Evolutionary conservation across 441 rosid species (phyloP), one percentile per base, ranked within the genome.

Genomic region (Aquilaria agallochum): DNA sequence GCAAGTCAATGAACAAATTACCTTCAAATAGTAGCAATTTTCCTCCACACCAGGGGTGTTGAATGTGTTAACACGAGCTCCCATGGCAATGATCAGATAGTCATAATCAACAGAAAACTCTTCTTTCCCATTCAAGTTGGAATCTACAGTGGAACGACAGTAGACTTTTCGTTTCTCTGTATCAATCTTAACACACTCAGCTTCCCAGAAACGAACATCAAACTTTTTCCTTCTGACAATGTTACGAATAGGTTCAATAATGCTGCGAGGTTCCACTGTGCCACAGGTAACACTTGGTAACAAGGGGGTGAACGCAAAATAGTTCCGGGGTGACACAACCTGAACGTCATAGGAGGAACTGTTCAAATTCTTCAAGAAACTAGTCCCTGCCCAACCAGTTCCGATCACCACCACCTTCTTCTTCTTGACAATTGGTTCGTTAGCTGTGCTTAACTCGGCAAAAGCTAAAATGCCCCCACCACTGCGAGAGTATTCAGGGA

Each of bases 351-450:
- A 95, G 0, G 70, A 61, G 12, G 97, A 65, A 65, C 74, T 72
- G 53, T 88, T 73, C 50, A 95, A 70, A 55, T 77, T 83, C 86
- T 84, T 90, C 82, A 92, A 71, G 83, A 95, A 95, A 68, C 87
- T 85, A 5, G 90, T 88, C 58, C 92, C 99, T 6, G 98, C 99
- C 98, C 99, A 95, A 14, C 98, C 98, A 52, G 96, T 92, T 54
- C 99, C 98, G 33, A 95, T 90, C 2, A 95, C 93, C 64, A 92
- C 95, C 57, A 95, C 88, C 76, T 81, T 91, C 82, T 87, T 94
- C 69, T 82, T 92, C 84, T 65, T 78, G 65, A 56, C 67, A 71
- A 79, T 83, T 42, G 66, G 69, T 61, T 75, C 83, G 4, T 3
- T 34, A 34, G 72, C 49, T 3, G 81, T 60, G 53, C 78, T 84